Percentiles rank a stretch among this genome's conserved stretches.
Conservation (phyloP, 1,139 yeast genomes). For the Debaryomyces psychrophilus region DNA sequence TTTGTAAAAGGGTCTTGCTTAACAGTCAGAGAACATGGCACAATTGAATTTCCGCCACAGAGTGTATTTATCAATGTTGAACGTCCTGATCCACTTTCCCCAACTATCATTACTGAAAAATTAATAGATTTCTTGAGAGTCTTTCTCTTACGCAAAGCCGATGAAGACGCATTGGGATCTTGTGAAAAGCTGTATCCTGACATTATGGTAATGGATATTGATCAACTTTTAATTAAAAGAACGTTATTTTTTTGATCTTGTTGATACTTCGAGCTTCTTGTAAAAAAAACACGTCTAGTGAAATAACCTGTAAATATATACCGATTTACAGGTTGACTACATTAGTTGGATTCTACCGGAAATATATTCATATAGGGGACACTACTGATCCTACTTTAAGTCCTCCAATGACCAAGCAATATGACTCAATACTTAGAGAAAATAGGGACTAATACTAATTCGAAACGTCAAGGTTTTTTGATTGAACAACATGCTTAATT, state of each 20-base stretch:
- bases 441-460: no score
- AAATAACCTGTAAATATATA: slow-evolving; percentile 10
- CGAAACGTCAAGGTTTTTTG: no score
- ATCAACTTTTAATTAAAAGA: neutral
- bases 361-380: neutral
- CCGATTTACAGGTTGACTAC: slow-evolving; percentile 9
- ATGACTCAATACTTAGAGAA: no score
- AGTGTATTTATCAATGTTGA: slow-evolving; percentile 65
- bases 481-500: no score
- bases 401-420: no score
- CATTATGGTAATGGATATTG: slow-evolving; percentile 5
- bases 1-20: slow-evolving; percentile 47
- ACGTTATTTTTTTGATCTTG: slow-evolving; percentile 3
- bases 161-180: slow-evolving; percentile 27
- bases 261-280: slow-evolving; percentile 8
- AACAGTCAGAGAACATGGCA: slow-evolving; percentile 41
- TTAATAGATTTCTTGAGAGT: slow-evolving; percentile 57
- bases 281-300: slow-evolving; percentile 14
- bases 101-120: slow-evolving; percentile 61
- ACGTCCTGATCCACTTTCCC: slow-evolving; percentile 64
- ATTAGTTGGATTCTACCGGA: neutral
- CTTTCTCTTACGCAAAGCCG: slow-evolving; percentile 59
- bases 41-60: slow-evolving; percentile 80
- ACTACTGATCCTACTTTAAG: no score
- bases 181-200: slow-evolving; percentile 11